Base-by-base conservation (phyloP, 1,284 basidiomycete genomes). In the Salmacisia buchloeana region DNA sequence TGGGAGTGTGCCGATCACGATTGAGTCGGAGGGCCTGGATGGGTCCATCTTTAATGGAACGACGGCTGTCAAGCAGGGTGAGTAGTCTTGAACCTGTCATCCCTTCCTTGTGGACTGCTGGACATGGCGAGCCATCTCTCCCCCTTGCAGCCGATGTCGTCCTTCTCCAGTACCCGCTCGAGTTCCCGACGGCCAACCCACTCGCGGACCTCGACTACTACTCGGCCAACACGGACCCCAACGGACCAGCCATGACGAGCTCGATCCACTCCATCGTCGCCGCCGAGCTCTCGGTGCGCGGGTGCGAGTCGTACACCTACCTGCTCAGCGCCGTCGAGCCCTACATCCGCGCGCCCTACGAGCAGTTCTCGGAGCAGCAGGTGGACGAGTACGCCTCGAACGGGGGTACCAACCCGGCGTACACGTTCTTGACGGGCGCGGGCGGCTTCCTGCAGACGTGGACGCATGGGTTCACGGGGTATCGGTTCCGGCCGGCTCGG, bases 211-310 rank as follows among this genome's bases (percentile, higher is more conserved):
- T 77, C 21, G 69, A 74, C 59, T 77, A 60, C 34, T 75, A 77
- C 68, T 62, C 64, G 3, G 56, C 56, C 15, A 62, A 31, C 13
- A 67, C 66, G 12, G 63, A 64, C 1, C 66, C 66, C 6, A 61
- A 62, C 52, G 75, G 75, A 2, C 75, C 75, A 0, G 72, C 62
- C 0, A 77, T 77, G 75, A 77, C 75, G 10, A 72, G 68, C 49
- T 69, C 68, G 3, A 62, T 70, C 36, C 75, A 69, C 58, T 39
- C 43, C 46, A 72, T 77, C 54, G 67, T 69, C 34, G 65, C 68
- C 1, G 57, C 64, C 10, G 56, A 67, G 54, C 64, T 76, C 27
- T 66, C 65, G 15, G 58, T 60, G 3, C 43, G 67, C 4, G 74
- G 74, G 7, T 77, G 75, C 57, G 69, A 73, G 2, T 59, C 63